phyloP scores from a whole-genome alignment of 2,329 filamentous ascomycete species.

The Xylaria hypoxylon region DNA sequence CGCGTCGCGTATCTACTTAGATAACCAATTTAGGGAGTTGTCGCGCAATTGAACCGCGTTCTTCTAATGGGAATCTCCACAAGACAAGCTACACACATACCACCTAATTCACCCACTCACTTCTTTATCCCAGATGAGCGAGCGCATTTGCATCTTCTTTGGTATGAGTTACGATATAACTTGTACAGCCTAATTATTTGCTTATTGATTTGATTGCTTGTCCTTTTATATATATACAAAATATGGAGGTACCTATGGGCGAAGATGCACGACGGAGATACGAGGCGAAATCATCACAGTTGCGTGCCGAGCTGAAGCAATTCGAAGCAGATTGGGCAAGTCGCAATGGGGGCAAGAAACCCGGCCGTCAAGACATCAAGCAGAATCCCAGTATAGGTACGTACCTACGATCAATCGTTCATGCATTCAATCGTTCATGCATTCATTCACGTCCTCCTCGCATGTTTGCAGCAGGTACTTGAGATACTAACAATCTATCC shows the following conservation, averaged over 20 bases:
- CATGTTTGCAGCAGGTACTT: not conserved
- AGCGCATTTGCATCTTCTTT: constrained; percentile 11
- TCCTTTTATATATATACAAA: constrained; percentile 25
- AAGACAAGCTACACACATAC: too few species aligned
- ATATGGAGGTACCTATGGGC: constrained; percentile 57
- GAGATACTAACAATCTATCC: not conserved
- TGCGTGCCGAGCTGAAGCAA: constrained; percentile 77
- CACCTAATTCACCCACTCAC: not conserved
- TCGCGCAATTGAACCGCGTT: constrained; percentile 6
- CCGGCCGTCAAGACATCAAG: constrained; percentile 81
- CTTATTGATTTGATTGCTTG: constrained; percentile 27
- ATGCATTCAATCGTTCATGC: not conserved
- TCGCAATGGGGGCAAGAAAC: constrained; percentile 74
- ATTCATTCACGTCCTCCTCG: constrained; percentile 28
- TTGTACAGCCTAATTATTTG: constrained; percentile 16
- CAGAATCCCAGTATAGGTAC: constrained; percentile 76
- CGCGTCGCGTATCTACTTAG: constrained; percentile 5
- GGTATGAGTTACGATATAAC: constrained; percentile 25
- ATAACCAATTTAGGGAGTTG: not conserved
- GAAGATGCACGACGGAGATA: constrained; percentile 57
- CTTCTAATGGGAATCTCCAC: constrained; percentile 16
- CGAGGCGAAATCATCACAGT: constrained; percentile 62
- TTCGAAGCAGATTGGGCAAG: constrained; percentile 79
- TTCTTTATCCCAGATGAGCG: constrained; percentile 3
- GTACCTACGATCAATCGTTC: not conserved